Evolutionary conservation across 352 stramenopile species (phyloP).

Genomic region (Phytophthora sp.): DNA sequence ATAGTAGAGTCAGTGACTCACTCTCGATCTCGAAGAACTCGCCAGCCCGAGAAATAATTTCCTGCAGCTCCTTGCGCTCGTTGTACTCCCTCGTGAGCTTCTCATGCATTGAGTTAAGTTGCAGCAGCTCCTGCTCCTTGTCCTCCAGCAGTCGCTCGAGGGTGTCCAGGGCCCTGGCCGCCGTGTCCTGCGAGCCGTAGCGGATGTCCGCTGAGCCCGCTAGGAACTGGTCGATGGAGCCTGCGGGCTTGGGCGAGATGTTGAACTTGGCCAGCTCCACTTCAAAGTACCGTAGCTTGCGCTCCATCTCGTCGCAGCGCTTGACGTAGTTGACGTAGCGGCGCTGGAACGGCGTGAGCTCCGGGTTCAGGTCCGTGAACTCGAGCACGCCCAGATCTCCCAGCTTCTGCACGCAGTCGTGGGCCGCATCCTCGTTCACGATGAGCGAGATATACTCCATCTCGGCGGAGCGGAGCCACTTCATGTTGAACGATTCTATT

Average conservation of each 20-base stretch:
- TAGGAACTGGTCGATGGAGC: conserved; percentile 81
- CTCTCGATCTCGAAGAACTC: conserved; percentile 90
- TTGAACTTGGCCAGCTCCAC: conserved; percentile 95
- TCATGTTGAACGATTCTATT: conserved; percentile 51
- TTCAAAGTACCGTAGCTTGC: conserved; percentile 97
- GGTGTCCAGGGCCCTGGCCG: conserved; percentile 90
- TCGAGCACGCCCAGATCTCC: conserved; percentile 96
- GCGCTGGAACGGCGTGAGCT: conserved; percentile 98
- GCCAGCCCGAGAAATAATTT: conserved; percentile 78
- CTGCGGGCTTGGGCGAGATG: conserved; percentile 77
- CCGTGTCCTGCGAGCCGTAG: conserved; percentile 84
- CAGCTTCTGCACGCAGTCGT: conserved; percentile 97
- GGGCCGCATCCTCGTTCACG: conserved; percentile 97
- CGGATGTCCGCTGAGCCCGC: conserved; percentile 73
- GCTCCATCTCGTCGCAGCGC: conserved; percentile 99
- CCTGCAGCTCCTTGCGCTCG: conserved; percentile 90
- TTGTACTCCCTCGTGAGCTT: conserved; percentile 99
- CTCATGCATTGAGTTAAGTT: conserved; percentile 98
- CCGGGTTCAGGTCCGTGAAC: conserved; percentile 99
- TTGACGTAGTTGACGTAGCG: conserved; percentile 99
- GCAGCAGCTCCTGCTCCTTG: conserved; percentile 95
- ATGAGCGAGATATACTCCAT: conserved; percentile 99
- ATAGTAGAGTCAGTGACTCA: no score
- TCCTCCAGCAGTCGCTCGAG: conserved; percentile 96
- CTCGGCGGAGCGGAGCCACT: conserved; percentile 98